Percentiles rank a stretch among this genome's conserved stretches.
These are phyloP conservation scores for Colletotrichum sp. DNA, from an alignment of 2,329 filamentous ascomycete species.

Conservation along the genomic window DNA sequence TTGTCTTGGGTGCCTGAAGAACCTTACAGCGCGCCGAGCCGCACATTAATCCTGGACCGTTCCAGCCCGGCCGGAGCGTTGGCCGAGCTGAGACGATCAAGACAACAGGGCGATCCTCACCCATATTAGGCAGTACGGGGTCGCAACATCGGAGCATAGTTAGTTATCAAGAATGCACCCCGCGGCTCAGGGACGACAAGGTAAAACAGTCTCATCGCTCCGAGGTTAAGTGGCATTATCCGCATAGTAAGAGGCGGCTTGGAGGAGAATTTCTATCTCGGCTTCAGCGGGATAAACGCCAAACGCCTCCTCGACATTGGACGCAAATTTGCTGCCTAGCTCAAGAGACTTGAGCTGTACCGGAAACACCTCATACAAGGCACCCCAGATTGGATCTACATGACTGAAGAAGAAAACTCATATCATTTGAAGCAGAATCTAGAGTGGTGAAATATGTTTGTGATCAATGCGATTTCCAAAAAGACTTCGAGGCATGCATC, in stretches of 20 bases:
- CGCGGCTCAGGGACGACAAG: fast-evolving
- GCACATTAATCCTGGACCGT: not conserved
- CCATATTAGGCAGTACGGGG: not conserved
- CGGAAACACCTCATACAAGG: conserved; percentile 36
- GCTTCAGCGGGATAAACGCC: conserved; percentile 38
- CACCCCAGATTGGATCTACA: no score
- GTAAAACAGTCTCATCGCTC: not conserved
- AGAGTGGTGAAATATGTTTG: no score
- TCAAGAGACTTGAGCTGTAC: conserved; percentile 51
- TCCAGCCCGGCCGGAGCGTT: fast-evolving
- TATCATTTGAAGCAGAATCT: no score
- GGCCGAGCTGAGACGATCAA: not conserved
- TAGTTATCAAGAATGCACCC: not conserved
- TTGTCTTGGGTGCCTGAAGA: not conserved
- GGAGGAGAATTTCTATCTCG: conserved; percentile 41
- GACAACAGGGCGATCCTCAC: not conserved
- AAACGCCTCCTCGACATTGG: no score
- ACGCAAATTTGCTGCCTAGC: conserved; percentile 46
- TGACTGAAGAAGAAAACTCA: no score
- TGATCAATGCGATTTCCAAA: no score
- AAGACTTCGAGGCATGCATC: no score
- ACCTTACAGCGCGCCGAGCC: not conserved
- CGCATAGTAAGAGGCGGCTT: fast-evolving
- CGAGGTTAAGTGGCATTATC: fast-evolving
- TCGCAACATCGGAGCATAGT: not conserved